A percentile compares a stretch with the other conserved stretches of the same genome.
Conservation (phyloP, 179 eudicot species). For the Beta lomatogona region DNA sequence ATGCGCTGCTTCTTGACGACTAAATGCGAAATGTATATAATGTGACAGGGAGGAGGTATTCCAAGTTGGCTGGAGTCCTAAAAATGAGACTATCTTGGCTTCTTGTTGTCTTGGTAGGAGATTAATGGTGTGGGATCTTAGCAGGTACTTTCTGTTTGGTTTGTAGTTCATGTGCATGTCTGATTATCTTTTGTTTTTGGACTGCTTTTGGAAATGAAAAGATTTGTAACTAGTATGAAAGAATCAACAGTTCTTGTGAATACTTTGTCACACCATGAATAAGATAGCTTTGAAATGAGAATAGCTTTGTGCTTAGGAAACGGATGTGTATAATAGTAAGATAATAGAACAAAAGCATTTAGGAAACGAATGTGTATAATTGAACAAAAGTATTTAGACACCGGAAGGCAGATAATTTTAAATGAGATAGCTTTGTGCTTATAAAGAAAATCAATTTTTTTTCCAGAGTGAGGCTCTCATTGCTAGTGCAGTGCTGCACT, state of each 20-base stretch:
- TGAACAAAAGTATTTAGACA: not conserved
- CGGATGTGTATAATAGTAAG: not conserved
- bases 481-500: not conserved
- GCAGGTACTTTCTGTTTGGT: slow-evolving; percentile 60
- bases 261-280: not conserved
- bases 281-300: not conserved
- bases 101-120: slow-evolving; percentile 98
- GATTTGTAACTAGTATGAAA: not conserved
- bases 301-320: not conserved
- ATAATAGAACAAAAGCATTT: not conserved
- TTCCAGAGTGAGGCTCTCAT: not conserved
- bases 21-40: slow-evolving; percentile 11
- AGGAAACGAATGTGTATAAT: not conserved
- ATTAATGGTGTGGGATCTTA: slow-evolving; percentile 97
- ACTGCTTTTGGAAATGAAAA: not conserved
- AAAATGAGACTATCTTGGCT: slow-evolving; percentile 88
- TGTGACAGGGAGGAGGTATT: slow-evolving; percentile 81
- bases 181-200: not conserved
- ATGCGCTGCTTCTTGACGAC: slow-evolving; percentile 8
- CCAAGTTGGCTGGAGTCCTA: slow-evolving; percentile 98
- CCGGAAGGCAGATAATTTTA: not conserved
- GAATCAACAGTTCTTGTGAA: not conserved
- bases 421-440: not conserved
- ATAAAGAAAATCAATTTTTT: not conserved
- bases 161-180: not conserved